Conservation (phyloP, 1,284 basidiomycete species). For the Sanghuangporus weigelae region DNA sequence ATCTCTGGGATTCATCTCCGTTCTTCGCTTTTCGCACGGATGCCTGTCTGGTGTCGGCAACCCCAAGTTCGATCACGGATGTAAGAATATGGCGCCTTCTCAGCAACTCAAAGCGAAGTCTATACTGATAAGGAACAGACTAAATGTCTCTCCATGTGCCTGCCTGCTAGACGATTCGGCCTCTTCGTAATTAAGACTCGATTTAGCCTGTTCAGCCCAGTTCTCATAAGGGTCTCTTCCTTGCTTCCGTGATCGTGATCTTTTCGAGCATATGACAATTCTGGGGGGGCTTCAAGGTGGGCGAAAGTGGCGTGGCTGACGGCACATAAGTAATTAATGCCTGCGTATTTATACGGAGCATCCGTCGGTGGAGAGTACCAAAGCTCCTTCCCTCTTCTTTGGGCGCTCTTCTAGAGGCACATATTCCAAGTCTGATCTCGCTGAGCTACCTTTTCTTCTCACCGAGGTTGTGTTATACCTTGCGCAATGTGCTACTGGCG, state of each 20-base stretch:
- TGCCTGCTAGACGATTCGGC: constrained; percentile 3
- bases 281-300: background rate
- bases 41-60: background rate
- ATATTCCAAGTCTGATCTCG: background rate
- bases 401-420: background rate
- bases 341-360: constrained; percentile 3
- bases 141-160: constrained; percentile 2
- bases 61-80: background rate
- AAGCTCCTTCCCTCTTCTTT: background rate
- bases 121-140: constrained; percentile 12
- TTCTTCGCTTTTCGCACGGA: constrained; percentile 2
- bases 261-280: constrained; percentile 15
- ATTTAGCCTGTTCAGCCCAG: constrained; percentile 12
- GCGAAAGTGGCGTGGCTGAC: constrained; percentile 1
- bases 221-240: constrained; percentile 2
- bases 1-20: background rate
- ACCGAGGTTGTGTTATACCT: background rate
- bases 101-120: constrained; percentile 15
- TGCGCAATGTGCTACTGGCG: constrained; percentile 17
- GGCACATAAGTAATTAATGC: background rate
- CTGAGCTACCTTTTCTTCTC: background rate
- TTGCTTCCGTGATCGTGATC: background rate
- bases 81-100: constrained; percentile 6
- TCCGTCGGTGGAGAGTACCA: background rate
- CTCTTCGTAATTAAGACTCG: constrained; percentile 8